Evolutionary conservation across 371 early-diverging fungal genomes (phyloP).

Genomic region (Mortierella sp.): DNA sequence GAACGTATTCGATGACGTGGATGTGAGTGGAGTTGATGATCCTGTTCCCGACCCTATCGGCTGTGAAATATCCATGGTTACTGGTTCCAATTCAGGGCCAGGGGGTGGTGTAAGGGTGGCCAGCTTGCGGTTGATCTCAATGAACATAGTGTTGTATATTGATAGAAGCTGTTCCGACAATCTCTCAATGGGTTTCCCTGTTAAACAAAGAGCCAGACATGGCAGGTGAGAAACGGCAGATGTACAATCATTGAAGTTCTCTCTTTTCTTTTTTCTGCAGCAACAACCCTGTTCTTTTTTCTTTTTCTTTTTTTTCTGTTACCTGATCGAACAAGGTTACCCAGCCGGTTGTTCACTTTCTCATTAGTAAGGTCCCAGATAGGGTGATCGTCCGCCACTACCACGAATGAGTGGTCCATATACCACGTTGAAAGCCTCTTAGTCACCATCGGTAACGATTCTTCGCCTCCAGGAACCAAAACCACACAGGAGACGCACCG

Average conservation of each 20-base stretch:
- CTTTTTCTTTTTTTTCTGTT: too few species aligned
- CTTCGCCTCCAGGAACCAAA: slow-evolving; percentile 41
- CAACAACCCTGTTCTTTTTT: too few species aligned
- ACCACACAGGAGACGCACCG: slow-evolving; percentile 39
- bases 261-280: neutral
- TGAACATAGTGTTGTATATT: slow-evolving; percentile 27
- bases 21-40: neutral
- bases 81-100: neutral
- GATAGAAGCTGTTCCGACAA: slow-evolving; percentile 32
- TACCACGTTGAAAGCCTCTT: slow-evolving; percentile 42
- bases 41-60: neutral
- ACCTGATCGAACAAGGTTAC: slow-evolving; percentile 49
- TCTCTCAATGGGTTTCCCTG: slow-evolving; percentile 24
- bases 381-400: slow-evolving; percentile 44
- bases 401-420: slow-evolving; percentile 39
- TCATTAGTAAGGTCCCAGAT: slow-evolving; percentile 36
- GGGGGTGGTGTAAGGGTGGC: slow-evolving; percentile 16
- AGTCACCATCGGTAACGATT: slow-evolving; percentile 41
- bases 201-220: neutral
- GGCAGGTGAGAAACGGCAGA: neutral
- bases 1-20: neutral
- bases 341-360: slow-evolving; percentile 21
- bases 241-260: too few species aligned
- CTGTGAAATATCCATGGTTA: slow-evolving; percentile 3
- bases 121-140: slow-evolving; percentile 31